These are phyloP conservation scores for Hevea brasiliensis DNA, from an alignment of 345 rosid genomes.

Conservation along the genomic window DNA sequence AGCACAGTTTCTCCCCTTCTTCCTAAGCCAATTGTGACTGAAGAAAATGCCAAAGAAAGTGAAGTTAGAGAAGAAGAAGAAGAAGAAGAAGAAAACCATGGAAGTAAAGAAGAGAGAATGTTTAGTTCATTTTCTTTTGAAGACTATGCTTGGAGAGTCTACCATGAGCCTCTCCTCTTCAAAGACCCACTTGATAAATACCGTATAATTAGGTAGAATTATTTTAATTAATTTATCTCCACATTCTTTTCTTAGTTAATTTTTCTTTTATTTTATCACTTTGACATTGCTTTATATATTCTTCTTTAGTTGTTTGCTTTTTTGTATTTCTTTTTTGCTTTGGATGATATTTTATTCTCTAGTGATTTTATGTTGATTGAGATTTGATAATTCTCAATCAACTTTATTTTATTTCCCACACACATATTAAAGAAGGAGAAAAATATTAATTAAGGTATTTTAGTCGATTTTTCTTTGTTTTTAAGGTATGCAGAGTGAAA, in stretches of 20 bases:
- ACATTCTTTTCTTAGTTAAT: background rate
- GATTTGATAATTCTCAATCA: background rate
- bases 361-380: background rate
- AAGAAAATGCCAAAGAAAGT: background rate
- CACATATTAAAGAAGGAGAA: too few species aligned
- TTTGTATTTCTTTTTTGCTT: background rate
- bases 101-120: conserved; percentile 25
- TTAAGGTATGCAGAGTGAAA: too few species aligned
- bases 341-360: background rate
- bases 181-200: conserved; percentile 73
- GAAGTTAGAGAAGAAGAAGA: conserved; percentile 19
- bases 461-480: too few species aligned
- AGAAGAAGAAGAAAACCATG: too few species aligned
- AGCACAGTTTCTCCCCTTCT: conserved; percentile 51
- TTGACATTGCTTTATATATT: background rate
- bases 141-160: conserved; percentile 82
- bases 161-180: conserved; percentile 54
- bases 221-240: background rate
- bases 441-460: too few species aligned
- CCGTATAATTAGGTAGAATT: conserved; percentile 24
- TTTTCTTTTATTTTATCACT: background rate
- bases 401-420: background rate
- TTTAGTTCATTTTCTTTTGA: conserved; percentile 65
- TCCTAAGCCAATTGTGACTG: background rate
- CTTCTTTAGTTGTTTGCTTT: background rate